Evolutionary conservation across 164 flowering plant genomes (phyloP), one percentile per base, ranked within the genome.

Genomic region (Piper betle): DNA sequence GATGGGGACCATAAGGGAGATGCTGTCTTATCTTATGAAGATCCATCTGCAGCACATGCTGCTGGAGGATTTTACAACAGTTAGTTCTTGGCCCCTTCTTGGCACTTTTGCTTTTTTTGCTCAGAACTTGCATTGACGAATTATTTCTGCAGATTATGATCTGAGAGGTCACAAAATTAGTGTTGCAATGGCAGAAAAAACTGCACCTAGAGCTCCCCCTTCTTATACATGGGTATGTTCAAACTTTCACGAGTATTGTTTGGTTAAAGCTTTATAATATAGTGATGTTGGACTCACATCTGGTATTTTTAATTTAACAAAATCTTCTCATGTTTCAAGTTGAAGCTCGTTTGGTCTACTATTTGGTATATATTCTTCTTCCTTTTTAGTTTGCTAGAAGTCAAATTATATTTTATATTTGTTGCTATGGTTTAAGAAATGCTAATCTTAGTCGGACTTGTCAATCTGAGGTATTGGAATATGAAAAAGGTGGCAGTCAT

Each of bases 1-100:
- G 58, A 61, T 62, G 97, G 99, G 58, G 88, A 94, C 16, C 78
- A 76, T 67, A 94, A 94, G 74, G 99, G 99, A 17, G 99, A 94
- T 82, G 99, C 81, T 37, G 71, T 62, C 70, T 72, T 91, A 64
- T 68, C 89, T 4, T 91, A 91, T 78, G 99, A 94, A 69, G 99
- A 94, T 73, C 99, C 99, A n/a, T 78, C 82, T 62, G 99, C 99
- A 37, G 99, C 99, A 17, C 99, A 94, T 76, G 79, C 96, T 66
- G 99, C 97, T 57, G 96, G 97, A 33, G 91, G 95, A 4, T 94
- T 91, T 68, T 91, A 75, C 67, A 87, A 88, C 62, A 72, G 98
- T 90, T 80, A 40, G 69, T 64, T 20, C 19, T 43, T 43, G 2
- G 10, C 8, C 50, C 3, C 38, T 5, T 16, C 2, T 7, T 37